Conservation (phyloP, 176 grass and related monocot genomes). For the Musa schizocarpa region DNA sequence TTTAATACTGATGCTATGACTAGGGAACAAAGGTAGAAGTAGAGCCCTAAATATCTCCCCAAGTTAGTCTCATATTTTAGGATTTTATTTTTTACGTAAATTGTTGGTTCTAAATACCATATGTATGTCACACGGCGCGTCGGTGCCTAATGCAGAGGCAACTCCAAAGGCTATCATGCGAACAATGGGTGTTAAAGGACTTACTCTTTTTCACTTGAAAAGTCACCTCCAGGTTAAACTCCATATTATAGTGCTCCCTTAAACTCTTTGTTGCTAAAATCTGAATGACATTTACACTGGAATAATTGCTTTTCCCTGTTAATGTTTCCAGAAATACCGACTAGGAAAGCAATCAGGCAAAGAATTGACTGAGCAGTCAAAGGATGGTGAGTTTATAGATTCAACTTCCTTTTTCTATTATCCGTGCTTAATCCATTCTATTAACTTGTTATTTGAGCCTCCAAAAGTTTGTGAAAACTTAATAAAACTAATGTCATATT, state of each 20-base stretch:
- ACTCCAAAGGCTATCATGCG: constrained; percentile 94
- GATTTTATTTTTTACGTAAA: not conserved
- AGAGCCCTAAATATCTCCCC: not conserved
- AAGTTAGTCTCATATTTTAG: not conserved
- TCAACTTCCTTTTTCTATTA: constrained; percentile 15
- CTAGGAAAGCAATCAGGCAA: constrained; percentile 86
- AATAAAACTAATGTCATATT: too few species aligned
- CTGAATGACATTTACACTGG: not conserved
- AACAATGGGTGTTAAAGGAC: constrained; percentile 93
- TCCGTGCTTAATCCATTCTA: not conserved
- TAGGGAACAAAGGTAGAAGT: not conserved
- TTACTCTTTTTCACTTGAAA: constrained; percentile 92
- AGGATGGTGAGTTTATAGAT: constrained; percentile 63
- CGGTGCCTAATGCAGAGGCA: constrained; percentile 45
- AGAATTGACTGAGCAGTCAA: constrained; percentile 67
- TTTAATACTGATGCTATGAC: not conserved
- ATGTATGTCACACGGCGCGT: not conserved
- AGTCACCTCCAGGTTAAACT: constrained; percentile 78
- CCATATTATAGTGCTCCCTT: not conserved
- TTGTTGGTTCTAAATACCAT: not conserved
- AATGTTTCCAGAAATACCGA: constrained; percentile 69
- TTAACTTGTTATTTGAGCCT: not conserved
- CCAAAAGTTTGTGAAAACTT: not conserved
- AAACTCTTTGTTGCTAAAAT: constrained; percentile 12
- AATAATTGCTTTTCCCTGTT: constrained; percentile 16